Conservation (phyloP, 805 yeast species). For the Suhomyces pyralidae region DNA sequence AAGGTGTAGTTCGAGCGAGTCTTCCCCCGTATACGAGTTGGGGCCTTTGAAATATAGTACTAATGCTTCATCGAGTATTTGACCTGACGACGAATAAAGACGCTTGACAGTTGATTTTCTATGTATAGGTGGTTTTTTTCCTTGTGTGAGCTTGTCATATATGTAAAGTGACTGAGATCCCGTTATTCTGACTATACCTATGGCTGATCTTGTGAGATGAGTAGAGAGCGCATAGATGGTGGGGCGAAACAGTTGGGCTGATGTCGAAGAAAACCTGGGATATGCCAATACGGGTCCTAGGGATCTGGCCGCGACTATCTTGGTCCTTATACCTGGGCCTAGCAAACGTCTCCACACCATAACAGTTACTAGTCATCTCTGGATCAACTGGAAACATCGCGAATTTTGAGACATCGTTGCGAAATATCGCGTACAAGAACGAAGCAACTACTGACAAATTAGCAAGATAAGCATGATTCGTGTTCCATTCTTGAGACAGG, state of each 20-base stretch:
- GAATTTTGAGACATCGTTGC: not conserved
- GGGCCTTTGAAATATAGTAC: constrained; percentile 69
- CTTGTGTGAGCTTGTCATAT: constrained; percentile 45
- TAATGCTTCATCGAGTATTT: constrained; percentile 73
- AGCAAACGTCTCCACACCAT: not conserved
- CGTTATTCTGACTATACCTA: constrained; percentile 79
- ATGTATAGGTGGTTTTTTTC: constrained; percentile 39
- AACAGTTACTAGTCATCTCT: not conserved
- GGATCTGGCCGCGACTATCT: not conserved
- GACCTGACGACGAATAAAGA: constrained; percentile 44
- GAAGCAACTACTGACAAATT: not conserved
- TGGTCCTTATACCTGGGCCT: not conserved
- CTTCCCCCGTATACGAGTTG: constrained; percentile 88
- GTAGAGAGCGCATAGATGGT: constrained; percentile 93
- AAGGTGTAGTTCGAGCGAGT: constrained; percentile 78
- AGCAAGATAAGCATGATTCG: not conserved
- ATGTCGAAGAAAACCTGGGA: not conserved
- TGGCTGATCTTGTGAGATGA: constrained; percentile 74
- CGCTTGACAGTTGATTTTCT: constrained; percentile 58
- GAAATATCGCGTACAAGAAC: not conserved
- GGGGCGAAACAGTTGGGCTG: constrained; percentile 30
- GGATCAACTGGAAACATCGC: not conserved
- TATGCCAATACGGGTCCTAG: not conserved
- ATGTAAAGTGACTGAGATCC: constrained; percentile 60
- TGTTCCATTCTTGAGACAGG: not conserved